Base-by-base conservation (phyloP, 2,329 filamentous ascomycete species). In the Penicillium sp. region DNA sequence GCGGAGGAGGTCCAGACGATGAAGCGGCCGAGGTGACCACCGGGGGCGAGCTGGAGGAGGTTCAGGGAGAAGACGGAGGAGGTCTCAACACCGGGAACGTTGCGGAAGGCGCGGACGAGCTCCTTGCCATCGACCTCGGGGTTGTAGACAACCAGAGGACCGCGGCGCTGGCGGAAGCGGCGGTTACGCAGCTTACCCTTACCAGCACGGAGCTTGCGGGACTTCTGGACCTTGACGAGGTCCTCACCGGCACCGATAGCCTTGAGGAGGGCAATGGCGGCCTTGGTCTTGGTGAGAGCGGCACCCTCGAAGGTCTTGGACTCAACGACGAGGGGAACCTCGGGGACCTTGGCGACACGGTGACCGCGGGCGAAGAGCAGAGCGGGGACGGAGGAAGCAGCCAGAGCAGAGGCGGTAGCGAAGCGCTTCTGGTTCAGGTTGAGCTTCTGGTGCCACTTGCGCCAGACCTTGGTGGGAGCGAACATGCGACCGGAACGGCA, bases 401-500 rank as follows among this genome's bases (percentile, higher is more conserved):
- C 93, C 68, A 98, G 82, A 70, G 93, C 93, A 68, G 93, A 98
- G 74, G 89, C 89, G 70, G 90, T 95, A 77, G 93, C 93, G 76
- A 96, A 98, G 69, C 93, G 93, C 82, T 86, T 90, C 84, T 98
- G 93, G 76, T 87, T 87, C 77, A 94, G 84, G 84, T 95, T 95
- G 84, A 98, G 84, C 90, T 97, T 97, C 82, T 96, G 83, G 83
- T 98, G 93, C 94, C 93, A 98, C 83, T 95, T 96, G 76, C 93
- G 84, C 94, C 93, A 98, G 80, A 95, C 87, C 86, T 98, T 98
- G 79, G 93, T 98, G 64, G 93, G 93, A 66, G 93, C 93, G 80
- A 98, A 98, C 93, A 98, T 98, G 80, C 93, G 93, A 82, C 94
- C 93, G 73, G 91, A 95, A 76, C 93, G 90, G 82, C 93, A 98